Conservation (phyloP, 2,329 filamentous ascomycete species). For the Diaporthe vexans region DNA sequence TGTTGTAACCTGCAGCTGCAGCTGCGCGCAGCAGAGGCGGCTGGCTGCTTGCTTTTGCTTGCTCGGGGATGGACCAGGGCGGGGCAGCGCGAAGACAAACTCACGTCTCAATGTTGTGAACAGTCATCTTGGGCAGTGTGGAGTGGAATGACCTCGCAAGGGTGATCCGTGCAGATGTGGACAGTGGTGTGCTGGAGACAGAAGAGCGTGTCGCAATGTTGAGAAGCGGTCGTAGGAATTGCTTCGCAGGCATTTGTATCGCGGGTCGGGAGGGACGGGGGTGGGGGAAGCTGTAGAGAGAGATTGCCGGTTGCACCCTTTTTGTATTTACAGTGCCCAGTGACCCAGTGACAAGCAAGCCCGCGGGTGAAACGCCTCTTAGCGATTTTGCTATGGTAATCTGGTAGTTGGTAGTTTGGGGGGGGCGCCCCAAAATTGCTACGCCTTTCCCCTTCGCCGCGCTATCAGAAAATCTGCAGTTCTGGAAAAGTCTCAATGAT, state of each 20-base stretch:
- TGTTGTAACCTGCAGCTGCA: slow-evolving; percentile 29
- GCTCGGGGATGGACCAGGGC: neutral
- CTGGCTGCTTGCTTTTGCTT: slow-evolving; percentile 6
- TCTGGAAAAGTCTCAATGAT: slow-evolving; percentile 37
- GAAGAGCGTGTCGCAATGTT: slow-evolving; percentile 40
- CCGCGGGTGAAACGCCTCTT: neutral
- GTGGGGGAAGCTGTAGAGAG: slow-evolving; percentile 18
- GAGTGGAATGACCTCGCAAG: slow-evolving; percentile 54
- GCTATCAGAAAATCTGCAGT: slow-evolving; percentile 19
- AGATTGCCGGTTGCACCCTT: slow-evolving; percentile 27
- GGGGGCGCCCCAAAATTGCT: neutral
- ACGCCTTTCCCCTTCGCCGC: neutral
- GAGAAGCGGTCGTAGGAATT: slow-evolving; percentile 38
- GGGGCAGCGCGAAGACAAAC: slow-evolving; percentile 42
- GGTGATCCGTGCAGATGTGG: slow-evolving; percentile 42
- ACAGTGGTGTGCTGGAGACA: slow-evolving; percentile 31
- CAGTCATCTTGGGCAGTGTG: slow-evolving; percentile 58
- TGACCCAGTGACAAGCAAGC: neutral
- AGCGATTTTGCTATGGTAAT: slow-evolving; percentile 18
- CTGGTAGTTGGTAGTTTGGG: neutral
- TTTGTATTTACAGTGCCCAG: slow-evolving; percentile 27
- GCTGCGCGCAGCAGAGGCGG: too few species aligned
- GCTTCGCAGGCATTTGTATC: slow-evolving; percentile 40
- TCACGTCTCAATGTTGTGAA: slow-evolving; percentile 57
- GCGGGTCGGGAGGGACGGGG: neutral